A percentile compares a stretch with the other conserved stretches of the same genome.
Evolutionary conservation across 1,284 basidiomycete species (phyloP).

Genomic region (Takashimella koratensis): DNA sequence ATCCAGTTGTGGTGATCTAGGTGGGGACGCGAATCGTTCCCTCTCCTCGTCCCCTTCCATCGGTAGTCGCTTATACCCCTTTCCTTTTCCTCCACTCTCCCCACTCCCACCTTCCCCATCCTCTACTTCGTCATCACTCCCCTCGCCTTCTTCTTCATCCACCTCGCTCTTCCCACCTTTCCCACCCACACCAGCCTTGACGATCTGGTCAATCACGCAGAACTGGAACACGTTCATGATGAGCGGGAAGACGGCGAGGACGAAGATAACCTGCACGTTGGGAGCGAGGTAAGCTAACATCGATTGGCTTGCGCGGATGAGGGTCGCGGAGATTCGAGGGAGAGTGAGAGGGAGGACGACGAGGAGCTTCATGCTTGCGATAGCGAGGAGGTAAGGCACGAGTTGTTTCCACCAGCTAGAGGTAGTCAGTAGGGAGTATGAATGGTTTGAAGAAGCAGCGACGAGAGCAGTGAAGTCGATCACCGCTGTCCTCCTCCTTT

Average conservation of each 20-base stretch:
- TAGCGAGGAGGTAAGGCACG: constrained; percentile 73
- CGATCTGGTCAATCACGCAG: constrained; percentile 49
- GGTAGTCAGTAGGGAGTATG: background rate
- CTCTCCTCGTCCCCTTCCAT: too few species aligned
- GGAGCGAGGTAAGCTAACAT: constrained; percentile 73
- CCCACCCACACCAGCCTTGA: constrained; percentile 34
- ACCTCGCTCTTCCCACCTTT: constrained; percentile 24
- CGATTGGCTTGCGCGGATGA: constrained; percentile 74
- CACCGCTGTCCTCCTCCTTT: too few species aligned
- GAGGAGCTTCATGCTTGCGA: constrained; percentile 85
- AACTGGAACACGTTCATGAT: constrained; percentile 83
- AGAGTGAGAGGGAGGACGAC: constrained; percentile 66
- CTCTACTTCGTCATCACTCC: background rate
- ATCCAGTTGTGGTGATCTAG: too few species aligned
- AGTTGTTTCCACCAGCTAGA: constrained; percentile 75
- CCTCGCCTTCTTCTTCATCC: constrained; percentile 23
- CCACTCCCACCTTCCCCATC: background rate
- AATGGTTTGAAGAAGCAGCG: background rate
- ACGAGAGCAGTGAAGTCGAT: too few species aligned
- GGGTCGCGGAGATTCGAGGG: constrained; percentile 60
- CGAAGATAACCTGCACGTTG: constrained; percentile 74
- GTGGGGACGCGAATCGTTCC: too few species aligned
- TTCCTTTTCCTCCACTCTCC: too few species aligned
- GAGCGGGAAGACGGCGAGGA: constrained; percentile 90
- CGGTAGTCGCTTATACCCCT: too few species aligned